A percentile compares a stretch with the other conserved stretches of the same genome.
Evolutionary conservation across 108 stramenopile genomes (phyloP).

Genomic region (Discostella pseudostelligera): DNA sequence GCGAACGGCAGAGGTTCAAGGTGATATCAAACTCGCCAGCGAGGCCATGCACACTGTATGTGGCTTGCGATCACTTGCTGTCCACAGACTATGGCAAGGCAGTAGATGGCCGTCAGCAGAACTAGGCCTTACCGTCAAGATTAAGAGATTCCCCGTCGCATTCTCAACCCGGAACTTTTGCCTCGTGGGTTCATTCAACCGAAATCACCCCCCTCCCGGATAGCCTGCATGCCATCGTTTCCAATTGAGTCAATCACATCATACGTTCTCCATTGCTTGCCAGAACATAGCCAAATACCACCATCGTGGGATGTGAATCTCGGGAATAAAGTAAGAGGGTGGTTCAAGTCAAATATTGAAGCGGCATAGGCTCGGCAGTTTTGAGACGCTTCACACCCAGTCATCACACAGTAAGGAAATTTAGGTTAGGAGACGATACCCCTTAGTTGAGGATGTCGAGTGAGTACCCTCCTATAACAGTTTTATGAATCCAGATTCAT

Average conservation of each 20-base stretch:
- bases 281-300: no score
- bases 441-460: constrained; percentile 4
- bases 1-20: constrained; percentile 67
- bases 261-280: no score
- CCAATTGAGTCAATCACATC: no score
- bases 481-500: background rate
- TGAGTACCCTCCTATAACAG: background rate
- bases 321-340: no score
- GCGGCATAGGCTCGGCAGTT: no score
- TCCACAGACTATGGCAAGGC: constrained; percentile 21
- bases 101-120: constrained; percentile 1
- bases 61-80: constrained; percentile 57
- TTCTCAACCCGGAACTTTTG: constrained; percentile 74
- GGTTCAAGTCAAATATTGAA: no score
- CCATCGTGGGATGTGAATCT: no score
- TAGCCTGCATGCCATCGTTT: no score
- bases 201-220: no score
- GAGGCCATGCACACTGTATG: constrained; percentile 65
- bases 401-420: background rate
- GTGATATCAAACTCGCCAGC: constrained; percentile 50
- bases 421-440: constrained; percentile 12
- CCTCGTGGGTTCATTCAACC: constrained; percentile 50
- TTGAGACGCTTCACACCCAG: background rate
- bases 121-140: constrained; percentile 39
- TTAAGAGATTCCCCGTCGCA: constrained; percentile 62